Base-by-base conservation (phyloP, 768 basidiomycete genomes). In the Porphyrellus cyaneotinctus region DNA sequence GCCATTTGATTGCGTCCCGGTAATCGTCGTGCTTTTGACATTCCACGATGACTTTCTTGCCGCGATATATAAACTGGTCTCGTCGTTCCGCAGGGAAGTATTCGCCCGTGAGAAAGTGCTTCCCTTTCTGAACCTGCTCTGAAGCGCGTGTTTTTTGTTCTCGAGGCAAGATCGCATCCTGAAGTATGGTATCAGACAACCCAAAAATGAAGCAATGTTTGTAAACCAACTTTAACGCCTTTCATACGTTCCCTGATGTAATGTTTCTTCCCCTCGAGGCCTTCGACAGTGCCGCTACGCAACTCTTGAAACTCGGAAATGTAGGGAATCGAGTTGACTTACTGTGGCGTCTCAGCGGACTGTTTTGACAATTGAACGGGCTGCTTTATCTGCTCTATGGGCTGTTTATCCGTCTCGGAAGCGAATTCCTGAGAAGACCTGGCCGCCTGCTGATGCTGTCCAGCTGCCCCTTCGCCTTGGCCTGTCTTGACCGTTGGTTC, bases 11-110 rank as follows among this genome's bases (percentile, higher is more conserved):
- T 8, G 84, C 81, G 52, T 84, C 83, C 60, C 93, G 90, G 70
- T 97, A 97, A 65, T 95, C 88, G 47, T 85, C 78, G 70, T 95
- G 93, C 64, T 87, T 85, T 71, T 97, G 94, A 66, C 91, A 94
- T 64, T 97, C 95, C 52, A 95, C 78, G 48, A 97, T 82, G 33
- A 88, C 86, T 83, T 97, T 97, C 78, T 97, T 97, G 7, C 83
- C 78, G 13, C 95, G 82, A 75, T 87, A 95, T 64, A 98, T 88
- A 70, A 93, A 97, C 64, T 91, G 91, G 49, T 95, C 91, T 22
- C 91, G 80, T 20, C 95, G 77, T 70, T 94, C 94, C 60, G 87
- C 77, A 0, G 95, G 94, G 78, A 97, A 94, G 59, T 87, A 88
- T 35, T 95, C 89, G 44, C 94, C 90, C 15, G 72, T 71, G 47